Evolutionary conservation across 1,284 basidiomycete genomes (phyloP).

Genomic region (Heterobasidion occidentale): DNA sequence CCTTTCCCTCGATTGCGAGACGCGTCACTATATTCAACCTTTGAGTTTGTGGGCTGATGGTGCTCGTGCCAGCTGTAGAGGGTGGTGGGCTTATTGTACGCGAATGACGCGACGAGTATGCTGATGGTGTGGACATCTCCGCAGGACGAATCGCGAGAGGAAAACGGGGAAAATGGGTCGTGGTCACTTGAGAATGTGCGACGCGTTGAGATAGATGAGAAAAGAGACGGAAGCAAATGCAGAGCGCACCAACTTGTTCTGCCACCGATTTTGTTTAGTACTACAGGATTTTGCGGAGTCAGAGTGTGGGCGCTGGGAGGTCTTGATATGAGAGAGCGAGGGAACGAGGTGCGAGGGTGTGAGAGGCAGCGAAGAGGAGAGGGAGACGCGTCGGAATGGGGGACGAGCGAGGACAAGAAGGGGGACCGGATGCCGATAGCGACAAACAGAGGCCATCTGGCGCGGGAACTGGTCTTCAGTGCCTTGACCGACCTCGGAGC

Average conservation of each 20-base stretch:
- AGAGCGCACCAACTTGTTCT: not conserved
- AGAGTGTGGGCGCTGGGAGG: not conserved
- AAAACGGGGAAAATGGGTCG: not conserved
- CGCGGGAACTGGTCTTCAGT: too few relatives aligned
- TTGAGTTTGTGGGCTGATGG: conserved; percentile 25
- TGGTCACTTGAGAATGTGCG: not conserved
- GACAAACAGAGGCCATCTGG: not conserved
- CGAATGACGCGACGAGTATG: conserved; percentile 21
- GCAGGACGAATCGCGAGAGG: not conserved
- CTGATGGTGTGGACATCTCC: conserved; percentile 6
- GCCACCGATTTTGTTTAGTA: not conserved
- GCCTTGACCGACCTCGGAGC: not conserved
- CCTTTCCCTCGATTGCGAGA: conserved; percentile 66
- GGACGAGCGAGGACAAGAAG: not conserved
- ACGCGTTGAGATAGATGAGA: not conserved
- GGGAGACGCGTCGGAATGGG: not conserved
- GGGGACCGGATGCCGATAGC: not conserved
- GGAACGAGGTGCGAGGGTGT: not conserved
- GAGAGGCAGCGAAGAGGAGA: not conserved
- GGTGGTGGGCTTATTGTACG: conserved; percentile 33
- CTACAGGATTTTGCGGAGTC: not conserved
- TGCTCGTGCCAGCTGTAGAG: conserved; percentile 27
- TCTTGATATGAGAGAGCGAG: not conserved
- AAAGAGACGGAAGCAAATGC: not conserved
- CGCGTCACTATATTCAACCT: conserved; percentile 65